Evolutionary conservation across 257 asterid species (phyloP).

Genomic region (Solanum sejunctum): DNA sequence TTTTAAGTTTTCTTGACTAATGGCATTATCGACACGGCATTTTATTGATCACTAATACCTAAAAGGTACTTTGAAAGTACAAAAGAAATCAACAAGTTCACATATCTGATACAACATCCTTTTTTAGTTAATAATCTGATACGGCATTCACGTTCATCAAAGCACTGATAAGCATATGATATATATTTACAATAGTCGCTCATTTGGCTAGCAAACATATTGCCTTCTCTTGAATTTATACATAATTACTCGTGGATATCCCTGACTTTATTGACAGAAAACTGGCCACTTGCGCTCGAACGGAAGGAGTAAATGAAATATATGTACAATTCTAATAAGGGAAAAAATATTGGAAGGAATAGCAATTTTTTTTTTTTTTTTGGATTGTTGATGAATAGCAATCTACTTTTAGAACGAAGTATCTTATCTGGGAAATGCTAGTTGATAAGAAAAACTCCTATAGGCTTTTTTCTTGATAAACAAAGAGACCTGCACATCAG

Average conservation of each 20-base stretch:
- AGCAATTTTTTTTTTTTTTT: neutral
- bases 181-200: neutral
- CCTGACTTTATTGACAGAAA: neutral
- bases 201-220: neutral
- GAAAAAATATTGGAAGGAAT: neutral
- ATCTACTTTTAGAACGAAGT: neutral
- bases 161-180: neutral
- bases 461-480: neutral
- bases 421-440: no score
- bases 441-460: no score
- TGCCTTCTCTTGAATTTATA: neutral
- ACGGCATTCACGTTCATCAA: neutral
- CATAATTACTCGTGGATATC: neutral
- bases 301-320: neutral
- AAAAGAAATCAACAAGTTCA: neutral
- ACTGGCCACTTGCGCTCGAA: neutral
- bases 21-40: neutral
- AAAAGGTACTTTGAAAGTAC: neutral
- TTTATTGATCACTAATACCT: neutral
- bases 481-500: neutral
- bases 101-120: neutral
- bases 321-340: neutral
- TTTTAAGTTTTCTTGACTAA: neutral
- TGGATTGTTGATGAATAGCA: neutral
- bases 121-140: neutral